Evolutionary conservation across 805 yeast genomes (phyloP).

Genomic region (Grigorovia yakushimaensis): DNA sequence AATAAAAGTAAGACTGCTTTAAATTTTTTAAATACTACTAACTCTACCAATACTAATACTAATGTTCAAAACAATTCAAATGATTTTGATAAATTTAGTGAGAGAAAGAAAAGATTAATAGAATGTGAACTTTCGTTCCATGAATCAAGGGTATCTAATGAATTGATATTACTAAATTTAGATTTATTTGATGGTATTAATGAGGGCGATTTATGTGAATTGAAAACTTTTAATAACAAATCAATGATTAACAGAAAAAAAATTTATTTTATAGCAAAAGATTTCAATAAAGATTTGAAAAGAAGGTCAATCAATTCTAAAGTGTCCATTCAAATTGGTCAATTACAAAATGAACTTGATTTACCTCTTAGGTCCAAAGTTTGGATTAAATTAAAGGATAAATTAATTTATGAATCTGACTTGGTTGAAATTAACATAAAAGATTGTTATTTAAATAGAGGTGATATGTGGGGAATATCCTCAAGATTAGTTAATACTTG

Average conservation of each 20-base stretch:
- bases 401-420: constrained; percentile 57
- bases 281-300: constrained; percentile 22
- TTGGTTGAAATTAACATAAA: constrained; percentile 71
- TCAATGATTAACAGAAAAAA: constrained; percentile 19
- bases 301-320: constrained; percentile 28
- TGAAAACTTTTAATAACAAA: constrained; percentile 36
- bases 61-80: neutral
- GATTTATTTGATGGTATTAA: constrained; percentile 49
- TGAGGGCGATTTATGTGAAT: constrained; percentile 71
- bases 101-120: neutral
- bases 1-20: neutral
- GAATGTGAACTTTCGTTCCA: constrained; percentile 39
- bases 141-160: constrained; percentile 48
- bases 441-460: constrained; percentile 74
- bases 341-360: constrained; percentile 50
- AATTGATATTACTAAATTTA: constrained; percentile 56
- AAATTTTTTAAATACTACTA: too few species aligned
- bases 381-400: constrained; percentile 39
- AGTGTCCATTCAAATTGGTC: constrained; percentile 51
- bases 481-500: constrained; percentile 52
- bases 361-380: constrained; percentile 62
- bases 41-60: constrained; percentile 1
- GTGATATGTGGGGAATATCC: constrained; percentile 86
- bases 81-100: neutral
- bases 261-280: constrained; percentile 36